A percentile compares a stretch with the other conserved stretches of the same genome.
phyloP scores from a whole-genome alignment of 75 land plant species.

The Selaginella tamariscina region DNA sequence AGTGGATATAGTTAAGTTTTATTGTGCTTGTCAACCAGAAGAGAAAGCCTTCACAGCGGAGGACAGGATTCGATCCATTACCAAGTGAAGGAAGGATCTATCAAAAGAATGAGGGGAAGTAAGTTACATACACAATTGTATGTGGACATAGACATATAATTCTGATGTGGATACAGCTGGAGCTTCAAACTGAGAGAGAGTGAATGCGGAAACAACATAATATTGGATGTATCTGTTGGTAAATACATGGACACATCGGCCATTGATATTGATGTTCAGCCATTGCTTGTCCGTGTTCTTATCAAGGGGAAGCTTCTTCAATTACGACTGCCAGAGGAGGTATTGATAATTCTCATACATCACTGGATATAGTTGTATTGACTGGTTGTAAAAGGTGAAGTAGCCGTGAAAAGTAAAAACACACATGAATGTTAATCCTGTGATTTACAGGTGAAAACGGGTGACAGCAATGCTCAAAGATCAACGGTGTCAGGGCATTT shows the following conservation, averaged over 20 bases:
- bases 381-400: background rate
- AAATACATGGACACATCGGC: constrained; percentile 31
- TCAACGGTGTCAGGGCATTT: constrained; percentile 29
- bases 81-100: constrained; percentile 31
- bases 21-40: background rate
- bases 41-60: constrained; percentile 14
- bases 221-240: constrained; percentile 25
- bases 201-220: constrained; percentile 20
- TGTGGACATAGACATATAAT: too few relatives aligned
- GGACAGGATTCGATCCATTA: constrained; percentile 32
- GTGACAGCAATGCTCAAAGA: constrained; percentile 24
- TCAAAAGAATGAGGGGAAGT: constrained; percentile 37
- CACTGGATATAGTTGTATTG: background rate
- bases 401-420: background rate
- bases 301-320: constrained; percentile 33
- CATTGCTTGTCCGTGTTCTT: constrained; percentile 19
- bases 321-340: constrained; percentile 26
- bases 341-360: background rate
- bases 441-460: constrained; percentile 25
- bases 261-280: constrained; percentile 33
- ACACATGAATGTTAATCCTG: background rate
- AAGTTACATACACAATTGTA: background rate
- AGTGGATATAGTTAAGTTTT: too few relatives aligned
- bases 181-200: constrained; percentile 22
- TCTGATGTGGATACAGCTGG: too few relatives aligned